Evolutionary conservation across 257 asterid species (phyloP).

Genomic region (Ehretia macrophylla): DNA sequence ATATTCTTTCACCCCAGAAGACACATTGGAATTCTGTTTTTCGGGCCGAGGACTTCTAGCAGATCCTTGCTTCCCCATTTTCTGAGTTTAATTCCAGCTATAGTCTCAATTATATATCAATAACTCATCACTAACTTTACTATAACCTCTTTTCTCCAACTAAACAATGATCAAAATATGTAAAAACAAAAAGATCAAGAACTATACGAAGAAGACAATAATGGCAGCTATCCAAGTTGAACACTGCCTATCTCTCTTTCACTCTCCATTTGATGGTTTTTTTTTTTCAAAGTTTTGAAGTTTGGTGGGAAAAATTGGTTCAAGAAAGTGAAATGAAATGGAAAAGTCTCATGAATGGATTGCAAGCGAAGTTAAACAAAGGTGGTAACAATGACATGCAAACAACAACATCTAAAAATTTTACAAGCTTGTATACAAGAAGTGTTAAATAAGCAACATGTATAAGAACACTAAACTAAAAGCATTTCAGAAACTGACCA

Average conservation of each 20-base stretch:
- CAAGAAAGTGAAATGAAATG: slow-evolving; percentile 28
- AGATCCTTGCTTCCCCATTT: slow-evolving; percentile 50
- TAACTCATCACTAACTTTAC: not conserved
- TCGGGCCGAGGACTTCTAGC: slow-evolving; percentile 33
- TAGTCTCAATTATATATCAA: not conserved
- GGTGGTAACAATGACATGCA: slow-evolving; percentile 29
- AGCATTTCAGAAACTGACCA: slow-evolving; percentile 11
- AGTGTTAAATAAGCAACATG: slow-evolving; percentile 15
- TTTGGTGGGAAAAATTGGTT: slow-evolving; percentile 31
- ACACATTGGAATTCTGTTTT: slow-evolving; percentile 25
- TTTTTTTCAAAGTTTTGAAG: slow-evolving; percentile 10
- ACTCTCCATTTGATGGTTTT: slow-evolving; percentile 3
- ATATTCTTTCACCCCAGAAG: slow-evolving; percentile 34
- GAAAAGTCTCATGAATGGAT: slow-evolving; percentile 41
- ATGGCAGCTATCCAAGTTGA: not conserved
- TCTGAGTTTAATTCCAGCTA: not conserved
- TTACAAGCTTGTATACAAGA: not conserved
- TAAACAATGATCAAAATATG: not conserved
- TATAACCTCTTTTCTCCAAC: not conserved
- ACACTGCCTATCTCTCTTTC: not conserved
- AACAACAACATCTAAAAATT: slow-evolving; percentile 11
- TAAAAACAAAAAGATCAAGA: not conserved
- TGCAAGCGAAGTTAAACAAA: slow-evolving; percentile 52
- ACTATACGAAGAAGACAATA: not conserved
- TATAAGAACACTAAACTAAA: not conserved